Conservation (phyloP, 2,329 filamentous ascomycete genomes). For the Emergomyces pasteurianus region DNA sequence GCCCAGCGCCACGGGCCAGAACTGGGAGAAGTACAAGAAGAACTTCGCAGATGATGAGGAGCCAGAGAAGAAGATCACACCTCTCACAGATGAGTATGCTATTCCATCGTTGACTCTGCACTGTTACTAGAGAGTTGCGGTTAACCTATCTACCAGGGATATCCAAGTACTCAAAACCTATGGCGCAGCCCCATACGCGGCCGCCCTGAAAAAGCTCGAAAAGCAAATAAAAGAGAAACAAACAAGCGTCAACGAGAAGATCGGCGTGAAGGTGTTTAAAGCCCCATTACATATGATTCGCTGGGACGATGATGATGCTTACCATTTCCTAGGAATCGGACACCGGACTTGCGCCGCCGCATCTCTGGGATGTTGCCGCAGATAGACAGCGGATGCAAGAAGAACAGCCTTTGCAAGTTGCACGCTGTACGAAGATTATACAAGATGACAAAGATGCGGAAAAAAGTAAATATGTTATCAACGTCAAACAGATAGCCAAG, state of each 20-base stretch:
- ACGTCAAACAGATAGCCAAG: slow-evolving; percentile 99
- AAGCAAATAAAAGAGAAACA: slow-evolving; percentile 99
- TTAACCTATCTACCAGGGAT: slow-evolving; percentile 52
- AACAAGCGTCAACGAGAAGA: slow-evolving; percentile 97
- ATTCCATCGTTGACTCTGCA: neutral
- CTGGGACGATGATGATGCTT: neutral
- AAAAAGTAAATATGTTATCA: slow-evolving; percentile 99
- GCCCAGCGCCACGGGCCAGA: slow-evolving; percentile 86
- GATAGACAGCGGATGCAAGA: slow-evolving; percentile 98
- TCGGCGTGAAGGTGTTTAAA: slow-evolving; percentile 46
- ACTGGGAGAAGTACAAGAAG: slow-evolving; percentile 99
- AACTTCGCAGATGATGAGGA: slow-evolving; percentile 92
- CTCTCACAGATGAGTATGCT: slow-evolving; percentile 85
- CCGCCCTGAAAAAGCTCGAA: slow-evolving; percentile 90
- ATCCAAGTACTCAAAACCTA: slow-evolving; percentile 99
- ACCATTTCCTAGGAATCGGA: slow-evolving; percentile 68
- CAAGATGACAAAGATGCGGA: slow-evolving; percentile 89
- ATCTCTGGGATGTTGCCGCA: slow-evolving; percentile 96
- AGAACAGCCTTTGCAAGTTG: slow-evolving; percentile 94
- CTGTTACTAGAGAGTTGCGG: neutral
- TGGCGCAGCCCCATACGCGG: slow-evolving; percentile 88
- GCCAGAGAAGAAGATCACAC: slow-evolving; percentile 99
- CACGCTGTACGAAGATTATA: slow-evolving; percentile 98
- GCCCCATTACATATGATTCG: neutral
- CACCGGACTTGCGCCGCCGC: slow-evolving; percentile 91